phyloP scores from a whole-genome alignment of 2,329 filamentous ascomycete species.

The Grosmannia clavigera region DNA sequence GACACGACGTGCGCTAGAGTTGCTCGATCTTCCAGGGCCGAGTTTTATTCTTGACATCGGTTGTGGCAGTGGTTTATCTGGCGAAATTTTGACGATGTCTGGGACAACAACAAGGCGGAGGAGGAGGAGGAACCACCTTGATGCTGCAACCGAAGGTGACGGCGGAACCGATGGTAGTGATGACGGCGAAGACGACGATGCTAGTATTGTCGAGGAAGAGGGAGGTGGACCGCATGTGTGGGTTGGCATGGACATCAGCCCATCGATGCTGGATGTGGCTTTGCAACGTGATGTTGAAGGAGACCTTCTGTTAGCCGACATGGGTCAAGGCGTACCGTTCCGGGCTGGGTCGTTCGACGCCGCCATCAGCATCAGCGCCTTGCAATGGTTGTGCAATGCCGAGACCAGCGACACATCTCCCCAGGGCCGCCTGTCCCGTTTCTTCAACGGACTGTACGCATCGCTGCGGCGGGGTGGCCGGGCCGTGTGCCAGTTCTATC shows the following conservation, averaged over 20 bases:
- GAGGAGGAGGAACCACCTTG: neutral
- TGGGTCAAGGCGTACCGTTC: constrained; percentile 91
- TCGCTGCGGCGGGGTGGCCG: constrained; percentile 70
- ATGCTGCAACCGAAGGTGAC: neutral
- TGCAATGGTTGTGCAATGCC: constrained; percentile 98
- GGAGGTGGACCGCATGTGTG: constrained; percentile 82
- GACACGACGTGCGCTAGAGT: constrained; percentile 84
- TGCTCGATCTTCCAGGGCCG: constrained; percentile 67
- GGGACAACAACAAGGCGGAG: constrained; percentile 7
- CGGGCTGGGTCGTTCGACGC: constrained; percentile 87
- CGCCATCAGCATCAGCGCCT: constrained; percentile 84
- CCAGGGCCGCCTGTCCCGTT: constrained; percentile 63
- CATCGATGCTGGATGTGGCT: constrained; percentile 93
- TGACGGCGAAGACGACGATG: constrained; percentile 2
- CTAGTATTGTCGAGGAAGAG: constrained; percentile 40
- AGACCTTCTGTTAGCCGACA: constrained; percentile 87
- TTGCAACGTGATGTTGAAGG: constrained; percentile 86
- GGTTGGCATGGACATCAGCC: constrained; percentile 94
- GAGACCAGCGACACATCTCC: constrained; percentile 78
- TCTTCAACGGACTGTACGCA: constrained; percentile 89
- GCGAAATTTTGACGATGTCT: constrained; percentile 66
- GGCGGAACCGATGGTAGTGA: neutral
- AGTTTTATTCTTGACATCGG: constrained; percentile 93
- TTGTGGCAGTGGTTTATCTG: constrained; percentile 86
- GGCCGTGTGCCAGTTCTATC: constrained; percentile 96